Percentiles rank a stretch among this genome's conserved stretches.
Evolutionary conservation across 805 yeast genomes (phyloP).

Genomic region (Pichia occidentalis): DNA sequence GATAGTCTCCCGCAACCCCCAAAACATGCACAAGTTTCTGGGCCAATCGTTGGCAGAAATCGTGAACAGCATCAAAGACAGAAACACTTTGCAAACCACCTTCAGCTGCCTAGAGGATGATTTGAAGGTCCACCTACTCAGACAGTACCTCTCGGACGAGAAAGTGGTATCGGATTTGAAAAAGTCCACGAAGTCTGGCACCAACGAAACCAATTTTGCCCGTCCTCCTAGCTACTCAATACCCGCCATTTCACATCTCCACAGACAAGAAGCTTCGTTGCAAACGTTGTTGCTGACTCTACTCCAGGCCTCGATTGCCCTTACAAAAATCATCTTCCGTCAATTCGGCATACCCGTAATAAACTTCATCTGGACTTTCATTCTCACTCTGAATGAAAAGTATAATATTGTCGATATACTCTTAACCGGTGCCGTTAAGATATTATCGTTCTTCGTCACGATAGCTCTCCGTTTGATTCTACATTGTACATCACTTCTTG

Average conservation of each 20-base stretch:
- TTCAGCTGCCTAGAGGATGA: constrained; percentile 13
- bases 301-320: background rate
- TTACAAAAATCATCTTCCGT: background rate
- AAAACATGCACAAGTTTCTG: constrained; percentile 11
- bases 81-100: constrained; percentile 3
- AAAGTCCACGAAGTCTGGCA: background rate
- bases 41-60: constrained; percentile 15
- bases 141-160: constrained; percentile 18
- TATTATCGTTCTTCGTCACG: background rate
- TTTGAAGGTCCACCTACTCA: constrained; percentile 17
- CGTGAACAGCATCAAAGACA: constrained; percentile 15
- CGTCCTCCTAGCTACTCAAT: background rate
- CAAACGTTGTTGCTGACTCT: background rate
- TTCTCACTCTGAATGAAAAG: background rate
- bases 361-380: background rate
- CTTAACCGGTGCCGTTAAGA: background rate
- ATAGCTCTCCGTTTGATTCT: background rate
- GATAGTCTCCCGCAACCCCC: constrained; percentile 4
- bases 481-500: background rate
- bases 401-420: background rate
- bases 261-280: constrained; percentile 3
- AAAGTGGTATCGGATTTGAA: constrained; percentile 4
- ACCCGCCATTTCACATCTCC: background rate
- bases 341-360: constrained; percentile 1
- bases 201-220: background rate